These are phyloP conservation scores for Phaffomyces opuntiae DNA, from an alignment of 805 yeast genomes.

Conservation along the genomic window DNA sequence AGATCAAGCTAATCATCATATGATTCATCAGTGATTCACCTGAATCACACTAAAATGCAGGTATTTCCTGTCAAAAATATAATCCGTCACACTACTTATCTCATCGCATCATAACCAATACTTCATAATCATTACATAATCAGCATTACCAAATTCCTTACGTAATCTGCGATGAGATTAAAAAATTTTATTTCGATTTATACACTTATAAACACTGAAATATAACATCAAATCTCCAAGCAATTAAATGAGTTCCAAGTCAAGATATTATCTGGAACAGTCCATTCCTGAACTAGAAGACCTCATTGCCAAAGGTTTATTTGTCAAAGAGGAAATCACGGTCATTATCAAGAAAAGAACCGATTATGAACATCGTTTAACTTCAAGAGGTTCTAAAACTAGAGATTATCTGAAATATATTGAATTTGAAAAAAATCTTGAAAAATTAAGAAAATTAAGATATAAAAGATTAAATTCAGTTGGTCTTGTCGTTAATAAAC, in stretches of 20 bases:
- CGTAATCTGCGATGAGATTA: background rate
- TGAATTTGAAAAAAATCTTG: conserved; percentile 74
- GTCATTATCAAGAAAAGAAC: conserved; percentile 88
- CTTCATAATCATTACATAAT: too few species aligned
- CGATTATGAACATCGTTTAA: conserved; percentile 87
- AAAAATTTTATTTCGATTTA: background rate
- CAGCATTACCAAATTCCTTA: too few species aligned
- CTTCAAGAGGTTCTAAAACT: conserved; percentile 74
- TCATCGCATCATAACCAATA: too few species aligned
- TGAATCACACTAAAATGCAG: too few species aligned
- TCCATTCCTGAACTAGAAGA: conserved; percentile 92
- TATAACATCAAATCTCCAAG: background rate
- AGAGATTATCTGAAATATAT: conserved; percentile 74
- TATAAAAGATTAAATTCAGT: conserved; percentile 51
- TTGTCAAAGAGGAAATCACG: conserved; percentile 74
- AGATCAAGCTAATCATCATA: too few species aligned
- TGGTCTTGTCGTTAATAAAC: conserved; percentile 48
- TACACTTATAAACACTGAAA: too few species aligned
- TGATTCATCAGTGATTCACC: too few species aligned
- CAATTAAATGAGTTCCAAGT: conserved; percentile 28
- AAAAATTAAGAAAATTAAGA: conserved; percentile 68
- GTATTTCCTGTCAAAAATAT: too few species aligned
- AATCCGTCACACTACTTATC: too few species aligned
- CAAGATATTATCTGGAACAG: conserved; percentile 52
- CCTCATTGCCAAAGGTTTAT: conserved; percentile 70